Conservation (phyloP, 1,139 yeast genomes). For the Eremothecium cymbalariae region DNA sequence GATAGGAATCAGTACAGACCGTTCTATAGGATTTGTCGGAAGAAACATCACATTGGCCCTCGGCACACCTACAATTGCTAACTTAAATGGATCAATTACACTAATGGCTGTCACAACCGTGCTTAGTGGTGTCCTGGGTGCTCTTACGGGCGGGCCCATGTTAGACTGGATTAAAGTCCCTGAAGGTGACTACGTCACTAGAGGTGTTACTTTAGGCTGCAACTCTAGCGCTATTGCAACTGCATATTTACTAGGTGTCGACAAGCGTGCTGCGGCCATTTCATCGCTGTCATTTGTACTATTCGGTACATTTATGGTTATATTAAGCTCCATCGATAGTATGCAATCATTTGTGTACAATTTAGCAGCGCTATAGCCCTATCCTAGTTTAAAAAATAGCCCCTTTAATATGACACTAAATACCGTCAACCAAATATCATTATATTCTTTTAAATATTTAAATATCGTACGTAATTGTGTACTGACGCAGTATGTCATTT, state of each 20-base stretch:
- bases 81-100: slow-evolving; percentile 57
- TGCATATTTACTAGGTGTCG: slow-evolving; percentile 58
- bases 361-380: slow-evolving; percentile 4
- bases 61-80: slow-evolving; percentile 61
- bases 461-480: too few species aligned
- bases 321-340: slow-evolving; percentile 44
- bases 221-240: slow-evolving; percentile 81
- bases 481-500: too few species aligned
- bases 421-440: too few species aligned
- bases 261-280: slow-evolving; percentile 77
- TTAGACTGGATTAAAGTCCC: slow-evolving; percentile 42
- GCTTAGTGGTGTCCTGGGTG: slow-evolving; percentile 70
- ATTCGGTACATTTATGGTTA: slow-evolving; percentile 66
- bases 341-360: slow-evolving; percentile 16
- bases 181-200: slow-evolving; percentile 59
- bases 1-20: slow-evolving; percentile 50
- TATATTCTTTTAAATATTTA: too few species aligned
- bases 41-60: slow-evolving; percentile 75
- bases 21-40: slow-evolving; percentile 70
- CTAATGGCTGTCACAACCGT: slow-evolving; percentile 76
- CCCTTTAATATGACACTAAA: too few species aligned
- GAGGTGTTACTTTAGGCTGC: slow-evolving; percentile 70
- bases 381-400: too few species aligned
- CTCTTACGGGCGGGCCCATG: slow-evolving; percentile 52
- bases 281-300: slow-evolving; percentile 62